Conservation (phyloP, 2,329 filamentous ascomycete genomes). For the Zasmidium cellare region DNA sequence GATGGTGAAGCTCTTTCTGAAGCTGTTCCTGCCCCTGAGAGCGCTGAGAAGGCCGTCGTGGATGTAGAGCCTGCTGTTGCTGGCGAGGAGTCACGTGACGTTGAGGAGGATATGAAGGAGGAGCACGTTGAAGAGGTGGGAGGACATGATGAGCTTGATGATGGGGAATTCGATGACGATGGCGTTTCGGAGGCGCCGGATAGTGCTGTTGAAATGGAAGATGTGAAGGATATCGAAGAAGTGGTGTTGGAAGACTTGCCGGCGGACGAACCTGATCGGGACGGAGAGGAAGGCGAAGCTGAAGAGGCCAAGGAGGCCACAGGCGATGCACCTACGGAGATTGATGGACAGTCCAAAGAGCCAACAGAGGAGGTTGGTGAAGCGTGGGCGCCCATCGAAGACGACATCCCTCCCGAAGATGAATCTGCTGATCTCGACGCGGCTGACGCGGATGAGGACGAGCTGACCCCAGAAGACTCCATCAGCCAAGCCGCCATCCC, state of each 20-base stretch:
- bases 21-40: not conserved
- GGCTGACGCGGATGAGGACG: not conserved
- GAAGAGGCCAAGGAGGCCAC: slow-evolving; percentile 17
- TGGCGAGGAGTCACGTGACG: not conserved
- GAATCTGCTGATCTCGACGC: no score
- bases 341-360: not conserved
- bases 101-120: not conserved
- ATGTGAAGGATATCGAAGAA: not conserved
- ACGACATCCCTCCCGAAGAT: no score
- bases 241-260: not conserved
- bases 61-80: not conserved
- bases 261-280: not conserved
- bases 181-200: not conserved
- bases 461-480: no score
- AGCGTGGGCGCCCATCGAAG: not conserved
- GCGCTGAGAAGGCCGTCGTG: not conserved
- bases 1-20: not conserved
- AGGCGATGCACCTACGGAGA: not conserved
- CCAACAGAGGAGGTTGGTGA: not conserved
- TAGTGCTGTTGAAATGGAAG: not conserved
- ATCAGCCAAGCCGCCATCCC: no score
- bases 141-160: no score
- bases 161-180: not conserved
- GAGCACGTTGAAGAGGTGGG: not conserved
- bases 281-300: slow-evolving; percentile 1